Conservation (phyloP, 1,284 basidiomycete species). For the Trametes versicolor region DNA sequence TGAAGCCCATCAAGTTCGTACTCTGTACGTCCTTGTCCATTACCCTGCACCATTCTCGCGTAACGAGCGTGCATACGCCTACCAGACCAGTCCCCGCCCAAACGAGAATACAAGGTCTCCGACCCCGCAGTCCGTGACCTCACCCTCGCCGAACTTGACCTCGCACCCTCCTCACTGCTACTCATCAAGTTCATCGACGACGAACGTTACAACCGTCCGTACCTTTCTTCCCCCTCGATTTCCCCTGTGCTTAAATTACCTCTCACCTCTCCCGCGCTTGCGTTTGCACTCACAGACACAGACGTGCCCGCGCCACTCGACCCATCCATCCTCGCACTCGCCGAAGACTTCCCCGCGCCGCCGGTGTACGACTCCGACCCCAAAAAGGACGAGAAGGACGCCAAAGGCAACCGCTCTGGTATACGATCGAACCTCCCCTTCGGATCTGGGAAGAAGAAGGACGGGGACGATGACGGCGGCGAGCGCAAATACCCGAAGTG, state of each 20-base stretch:
- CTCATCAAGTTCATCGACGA: constrained; percentile 73
- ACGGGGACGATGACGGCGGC: constrained; percentile 38
- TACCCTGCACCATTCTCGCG: not conserved
- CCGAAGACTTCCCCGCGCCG: constrained; percentile 70
- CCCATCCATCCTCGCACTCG: constrained; percentile 61
- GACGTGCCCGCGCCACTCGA: constrained; percentile 71
- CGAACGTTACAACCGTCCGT: constrained; percentile 73
- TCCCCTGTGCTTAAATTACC: not conserved
- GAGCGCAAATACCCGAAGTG: constrained; percentile 80
- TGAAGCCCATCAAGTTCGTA: constrained; percentile 80
- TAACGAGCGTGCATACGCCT: not conserved
- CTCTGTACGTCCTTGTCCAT: constrained; percentile 64
- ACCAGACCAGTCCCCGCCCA: constrained; percentile 79
- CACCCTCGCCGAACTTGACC: constrained; percentile 69
- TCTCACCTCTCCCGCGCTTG: not conserved
- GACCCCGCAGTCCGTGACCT: constrained; percentile 74
- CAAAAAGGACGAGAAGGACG: constrained; percentile 14
- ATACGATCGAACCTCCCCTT: constrained; percentile 25
- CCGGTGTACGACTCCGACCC: constrained; percentile 46
- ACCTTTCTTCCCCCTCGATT: not conserved
- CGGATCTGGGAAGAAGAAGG: constrained; percentile 8
- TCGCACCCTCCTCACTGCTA: constrained; percentile 53
- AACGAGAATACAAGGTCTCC: constrained; percentile 82
- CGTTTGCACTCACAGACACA: constrained; percentile 30
- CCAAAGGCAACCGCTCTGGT: constrained; percentile 38